phyloP scores from a whole-genome alignment of 352 stramenopile species.

The Globisporangium paroecandrum region DNA sequence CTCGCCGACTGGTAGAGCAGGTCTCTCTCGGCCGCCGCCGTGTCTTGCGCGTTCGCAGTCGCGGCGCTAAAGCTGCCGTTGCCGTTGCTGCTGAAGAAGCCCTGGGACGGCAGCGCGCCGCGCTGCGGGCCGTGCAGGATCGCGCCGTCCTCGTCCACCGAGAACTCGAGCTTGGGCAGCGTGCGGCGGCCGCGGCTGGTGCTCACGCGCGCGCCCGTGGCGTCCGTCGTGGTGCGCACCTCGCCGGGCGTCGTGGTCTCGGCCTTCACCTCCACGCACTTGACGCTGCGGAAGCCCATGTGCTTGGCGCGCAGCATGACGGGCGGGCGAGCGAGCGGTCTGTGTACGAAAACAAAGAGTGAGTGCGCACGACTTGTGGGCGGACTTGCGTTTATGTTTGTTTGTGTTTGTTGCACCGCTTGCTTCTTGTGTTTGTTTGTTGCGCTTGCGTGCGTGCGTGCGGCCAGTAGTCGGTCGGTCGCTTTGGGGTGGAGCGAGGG shows the following conservation, averaged over 20 bases:
- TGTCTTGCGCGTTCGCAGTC: constrained; percentile 8
- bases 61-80: not conserved
- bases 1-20: constrained; percentile 34
- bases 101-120: constrained; percentile 23
- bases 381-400: not conserved
- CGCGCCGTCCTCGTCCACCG: constrained; percentile 76
- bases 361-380: not conserved
- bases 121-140: constrained; percentile 74
- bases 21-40: constrained; percentile 29
- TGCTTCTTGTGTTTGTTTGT: not conserved
- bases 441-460: constrained; percentile 9
- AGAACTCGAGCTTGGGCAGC: constrained; percentile 83
- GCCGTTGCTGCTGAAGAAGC: constrained; percentile 11
- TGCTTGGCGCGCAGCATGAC: constrained; percentile 70
- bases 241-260: constrained; percentile 82
- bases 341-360: not conserved
- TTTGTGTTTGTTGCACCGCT: not conserved
- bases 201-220: constrained; percentile 54
- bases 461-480: not conserved
- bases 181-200: constrained; percentile 58
- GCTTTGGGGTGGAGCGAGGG: constrained; percentile 1
- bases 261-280: constrained; percentile 81
- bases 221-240: constrained; percentile 68
- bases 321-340: not conserved
- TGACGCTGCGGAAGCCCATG: constrained; percentile 81